Conservation (phyloP, 164 flowering plant species). For the Dillenia turbinata region DNA sequence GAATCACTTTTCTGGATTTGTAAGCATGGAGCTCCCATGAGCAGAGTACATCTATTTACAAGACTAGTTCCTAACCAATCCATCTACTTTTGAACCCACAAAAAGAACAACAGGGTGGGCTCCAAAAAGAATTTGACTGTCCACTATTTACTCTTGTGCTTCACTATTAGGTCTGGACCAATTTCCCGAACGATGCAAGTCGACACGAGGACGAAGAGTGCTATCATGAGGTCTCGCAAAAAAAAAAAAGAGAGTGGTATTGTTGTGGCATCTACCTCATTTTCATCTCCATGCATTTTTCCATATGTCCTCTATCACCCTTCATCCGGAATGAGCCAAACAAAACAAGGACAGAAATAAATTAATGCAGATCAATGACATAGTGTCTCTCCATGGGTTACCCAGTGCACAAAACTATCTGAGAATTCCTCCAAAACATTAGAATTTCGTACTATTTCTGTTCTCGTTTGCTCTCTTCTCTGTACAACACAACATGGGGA, state of each 20-base stretch:
- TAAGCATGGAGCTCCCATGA: conserved; percentile 1
- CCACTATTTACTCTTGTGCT: conserved; percentile 10
- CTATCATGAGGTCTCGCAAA: no score
- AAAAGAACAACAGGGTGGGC: conserved; percentile 3
- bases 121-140: conserved; percentile 21
- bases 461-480: conserved; percentile 35
- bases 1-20: no score
- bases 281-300: no score
- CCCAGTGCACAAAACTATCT: no score
- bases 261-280: conserved; percentile 1
- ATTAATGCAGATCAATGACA: no score
- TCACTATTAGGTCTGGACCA: conserved; percentile 9
- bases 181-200: conserved; percentile 6
- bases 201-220: not conserved
- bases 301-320: no score
- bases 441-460: conserved; percentile 20
- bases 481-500: conserved; percentile 9
- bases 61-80: not conserved
- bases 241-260: not conserved
- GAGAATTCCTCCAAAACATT: conserved; percentile 11
- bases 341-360: no score
- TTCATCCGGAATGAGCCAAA: not conserved
- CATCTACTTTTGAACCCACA: not conserved
- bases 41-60: conserved; percentile 22
- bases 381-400: no score